phyloP scores from a whole-genome alignment of 169 alveolate genomes.

The Plasmodium adleri region DNA sequence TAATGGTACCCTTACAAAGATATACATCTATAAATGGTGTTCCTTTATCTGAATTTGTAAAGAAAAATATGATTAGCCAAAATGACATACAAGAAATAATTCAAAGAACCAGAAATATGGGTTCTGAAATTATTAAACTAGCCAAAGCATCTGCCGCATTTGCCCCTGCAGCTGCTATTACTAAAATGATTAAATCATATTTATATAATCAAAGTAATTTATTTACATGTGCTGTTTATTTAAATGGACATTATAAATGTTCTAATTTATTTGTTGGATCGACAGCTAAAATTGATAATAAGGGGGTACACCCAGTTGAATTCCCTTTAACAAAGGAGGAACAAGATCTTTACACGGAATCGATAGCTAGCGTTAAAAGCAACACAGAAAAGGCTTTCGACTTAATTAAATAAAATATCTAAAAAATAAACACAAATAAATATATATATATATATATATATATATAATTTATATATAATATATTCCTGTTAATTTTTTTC shows the following conservation, averaged over 20 bases:
- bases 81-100: constrained; percentile 78
- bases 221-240: constrained; percentile 82
- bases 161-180: constrained; percentile 86
- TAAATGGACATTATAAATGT: constrained; percentile 81
- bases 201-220: constrained; percentile 78
- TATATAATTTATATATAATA: neutral
- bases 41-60: constrained; percentile 80
- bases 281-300: constrained; percentile 79
- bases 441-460: constrained; percentile 4
- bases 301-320: constrained; percentile 76
- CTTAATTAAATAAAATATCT: constrained; percentile 5
- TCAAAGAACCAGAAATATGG: constrained; percentile 81
- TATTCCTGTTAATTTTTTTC: too few species aligned
- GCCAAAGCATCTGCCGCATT: constrained; percentile 81
- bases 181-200: constrained; percentile 82
- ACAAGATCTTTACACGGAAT: constrained; percentile 69
- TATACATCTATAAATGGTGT: constrained; percentile 86
- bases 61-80: constrained; percentile 45
- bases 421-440: neutral
- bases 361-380: constrained; percentile 44
- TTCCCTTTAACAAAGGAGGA: constrained; percentile 78
- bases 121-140: constrained; percentile 81
- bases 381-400: constrained; percentile 51
- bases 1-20: constrained; percentile 88
- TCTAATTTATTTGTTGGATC: constrained; percentile 82